These are phyloP conservation scores for Bipolaris oryzae DNA, from an alignment of 2,329 filamentous ascomycete genomes.

Conservation along the genomic window DNA sequence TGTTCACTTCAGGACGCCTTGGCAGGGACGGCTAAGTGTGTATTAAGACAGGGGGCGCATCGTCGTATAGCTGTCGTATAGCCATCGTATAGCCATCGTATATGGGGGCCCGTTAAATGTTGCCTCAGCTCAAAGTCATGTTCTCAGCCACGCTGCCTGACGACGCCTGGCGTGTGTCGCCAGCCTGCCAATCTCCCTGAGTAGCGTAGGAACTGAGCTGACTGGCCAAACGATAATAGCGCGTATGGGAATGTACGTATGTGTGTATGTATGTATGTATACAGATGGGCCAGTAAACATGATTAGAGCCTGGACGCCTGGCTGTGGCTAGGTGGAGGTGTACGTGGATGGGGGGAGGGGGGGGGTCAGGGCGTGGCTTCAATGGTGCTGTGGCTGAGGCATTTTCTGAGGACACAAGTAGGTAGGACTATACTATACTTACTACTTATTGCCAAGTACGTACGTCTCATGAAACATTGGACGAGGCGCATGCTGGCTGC, in stretches of 20 bases:
- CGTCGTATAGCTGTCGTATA: no score
- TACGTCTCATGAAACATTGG: background rate
- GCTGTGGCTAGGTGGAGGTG: slow-evolving; percentile 11
- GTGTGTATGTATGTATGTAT: no score
- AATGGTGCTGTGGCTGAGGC: slow-evolving; percentile 8
- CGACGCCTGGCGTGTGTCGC: slow-evolving; percentile 28
- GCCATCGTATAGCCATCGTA: slow-evolving; percentile 14
- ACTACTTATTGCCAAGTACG: background rate
- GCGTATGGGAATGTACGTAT: no score
- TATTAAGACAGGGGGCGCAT: background rate
- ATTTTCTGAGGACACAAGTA: slow-evolving; percentile 1
- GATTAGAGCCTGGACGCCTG: background rate
- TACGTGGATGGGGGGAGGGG: slow-evolving; percentile 13
- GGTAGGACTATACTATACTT: no score
- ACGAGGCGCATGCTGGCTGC: background rate
- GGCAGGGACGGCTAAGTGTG: background rate
- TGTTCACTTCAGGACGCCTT: slow-evolving; percentile 1
- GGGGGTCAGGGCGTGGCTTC: background rate
- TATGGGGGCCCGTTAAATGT: slow-evolving; percentile 18
- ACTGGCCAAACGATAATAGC: slow-evolving; percentile 5
- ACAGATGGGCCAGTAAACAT: no score
- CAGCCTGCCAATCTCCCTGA: slow-evolving; percentile 12
- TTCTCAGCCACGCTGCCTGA: slow-evolving; percentile 40
- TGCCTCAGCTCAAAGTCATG: slow-evolving; percentile 29
- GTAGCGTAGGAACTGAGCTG: slow-evolving; percentile 8